A percentile compares a stretch with the other conserved stretches of the same genome.
Evolutionary conservation across 1,284 basidiomycete genomes (phyloP).

Genomic region (Ustilago sp.): DNA sequence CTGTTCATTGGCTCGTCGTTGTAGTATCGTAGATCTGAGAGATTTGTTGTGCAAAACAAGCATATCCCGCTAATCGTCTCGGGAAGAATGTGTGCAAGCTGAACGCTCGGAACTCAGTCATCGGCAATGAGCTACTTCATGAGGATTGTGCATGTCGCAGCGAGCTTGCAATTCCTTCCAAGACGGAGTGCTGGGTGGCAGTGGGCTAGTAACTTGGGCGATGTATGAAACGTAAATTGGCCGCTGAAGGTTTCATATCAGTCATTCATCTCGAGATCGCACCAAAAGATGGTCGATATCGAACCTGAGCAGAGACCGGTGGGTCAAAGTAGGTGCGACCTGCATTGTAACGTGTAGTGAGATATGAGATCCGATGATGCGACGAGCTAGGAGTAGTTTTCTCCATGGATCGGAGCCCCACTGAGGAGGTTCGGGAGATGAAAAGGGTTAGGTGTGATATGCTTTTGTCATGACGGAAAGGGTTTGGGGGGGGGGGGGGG

Average conservation of each 20-base stretch:
- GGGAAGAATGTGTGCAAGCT: not conserved
- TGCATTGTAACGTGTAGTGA: not conserved
- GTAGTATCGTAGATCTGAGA: slow-evolving; percentile 9
- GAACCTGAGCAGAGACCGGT: not conserved
- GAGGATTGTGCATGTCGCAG: not conserved
- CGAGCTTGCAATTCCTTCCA: not conserved
- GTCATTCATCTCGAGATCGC: not conserved
- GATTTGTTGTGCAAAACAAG: slow-evolving; percentile 5
- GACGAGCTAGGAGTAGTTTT: not conserved
- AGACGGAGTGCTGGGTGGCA: not conserved
- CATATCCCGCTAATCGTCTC: not conserved
- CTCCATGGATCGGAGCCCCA: not conserved
- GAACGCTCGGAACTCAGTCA: not conserved
- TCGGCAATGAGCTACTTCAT: not conserved
- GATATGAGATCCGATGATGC: not conserved
- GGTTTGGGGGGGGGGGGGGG: too few relatives aligned
- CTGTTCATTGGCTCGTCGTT: not conserved
- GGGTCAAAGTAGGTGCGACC: not conserved
- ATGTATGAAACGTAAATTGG: not conserved
- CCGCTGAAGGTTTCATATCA: not conserved
- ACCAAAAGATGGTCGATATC: not conserved
- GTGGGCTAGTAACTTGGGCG: not conserved
- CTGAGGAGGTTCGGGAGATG: not conserved
- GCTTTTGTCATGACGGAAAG: too few relatives aligned
- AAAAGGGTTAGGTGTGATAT: too few relatives aligned